Base-by-base conservation (phyloP, 164 flowering plant species). In the Chloranthus sessilifolius region DNA sequence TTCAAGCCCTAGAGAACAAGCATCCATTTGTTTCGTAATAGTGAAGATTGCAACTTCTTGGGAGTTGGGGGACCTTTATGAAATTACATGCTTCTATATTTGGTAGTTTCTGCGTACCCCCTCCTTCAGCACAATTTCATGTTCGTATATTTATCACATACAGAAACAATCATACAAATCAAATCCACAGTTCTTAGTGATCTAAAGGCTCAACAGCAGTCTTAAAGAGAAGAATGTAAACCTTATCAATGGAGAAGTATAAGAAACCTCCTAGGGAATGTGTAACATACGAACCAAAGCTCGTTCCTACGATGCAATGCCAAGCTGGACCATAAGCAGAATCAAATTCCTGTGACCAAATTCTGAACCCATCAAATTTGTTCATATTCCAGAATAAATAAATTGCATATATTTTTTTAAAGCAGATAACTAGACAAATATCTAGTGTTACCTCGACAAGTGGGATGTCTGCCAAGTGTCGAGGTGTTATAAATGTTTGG, bases 241-340 rank as follows among this genome's bases (percentile, higher is more conserved):
- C 81, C 64, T 90, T 84, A 62, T 80, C 95, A 14, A 90, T 82
- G 10, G 94, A 87, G 69, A 90, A 90, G 64, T 90, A 90, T 66
- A 86, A 63, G 68, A 90, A 90, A 26, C 97, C 94, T 61, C 97
- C 97, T 0, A 63, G 21, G 42, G 94, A 84, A 74, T 90, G 95
- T 5, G 97, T 90, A 31, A 86, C 97, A 52, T 84, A 90, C 2
- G 97, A 90, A 10, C 97, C 95, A 47, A 90, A 90, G 77, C 95
- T 90, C 6, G 90, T 90, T 40, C 97, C 97, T 0, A 90, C 95
- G 2, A 90, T 81, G 80, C 95, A 89, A 58, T 89, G 95, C 95
- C 97, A 89, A 37, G 95, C 97, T 15, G 95, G 97, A 47, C 97
- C 95, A 75, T 77, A 90, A 14, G 76, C 52, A 23, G 85, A 70